Base-by-base conservation (phyloP, 768 basidiomycete genomes). In the Fomitopsis pulvina region DNA sequence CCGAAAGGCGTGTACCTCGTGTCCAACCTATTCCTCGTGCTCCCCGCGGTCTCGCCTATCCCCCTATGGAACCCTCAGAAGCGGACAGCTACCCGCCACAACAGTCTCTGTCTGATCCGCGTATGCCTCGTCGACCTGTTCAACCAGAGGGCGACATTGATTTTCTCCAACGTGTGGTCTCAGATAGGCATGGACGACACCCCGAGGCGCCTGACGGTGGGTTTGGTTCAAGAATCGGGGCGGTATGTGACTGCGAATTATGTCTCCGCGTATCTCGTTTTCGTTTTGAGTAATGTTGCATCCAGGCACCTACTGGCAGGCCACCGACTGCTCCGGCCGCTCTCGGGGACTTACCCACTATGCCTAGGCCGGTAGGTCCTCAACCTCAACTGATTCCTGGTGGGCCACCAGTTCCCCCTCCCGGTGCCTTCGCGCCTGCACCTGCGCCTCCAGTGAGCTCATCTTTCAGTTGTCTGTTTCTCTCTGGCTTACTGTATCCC, bases 361-460 rank as follows among this genome's bases (percentile, higher is more conserved):
- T 27, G 24, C 45, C 5, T 4, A 4, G 14, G 18, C 34, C 4
- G 16, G 11, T 32, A 18, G 20, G n/a, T 6, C 12, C 27, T 26
- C 5, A 28, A n/a, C 14, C 14, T 37, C 34, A 37, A 18, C 34
- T 18, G 14, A 22, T 41, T n/a, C 28, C 47, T 39, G 24, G 20
- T 48, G 47, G 6, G 29, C 27, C 47, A 11, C 28, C 45, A 18
- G 24, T 26, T 5, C 28, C 42, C 12, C 50, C 44, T 12, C 50
- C 50, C 2, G 37, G 39, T 46, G 27, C 27, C 22, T 22, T 41
- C 22, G 25, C 47, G 2, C 49, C 58, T 20, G 46, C 46, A 16
- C 27, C 78, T 26, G 60, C 70, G 25, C 74, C 74, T 40, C 81
- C 79, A 37, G 81, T 83, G 54, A 64, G 80, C 73, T 1, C 22